Evolutionary conservation across 352 stramenopile species (phyloP), one percentile per base, ranked within the genome.

Genomic region (Phytophthora ohioensis): DNA sequence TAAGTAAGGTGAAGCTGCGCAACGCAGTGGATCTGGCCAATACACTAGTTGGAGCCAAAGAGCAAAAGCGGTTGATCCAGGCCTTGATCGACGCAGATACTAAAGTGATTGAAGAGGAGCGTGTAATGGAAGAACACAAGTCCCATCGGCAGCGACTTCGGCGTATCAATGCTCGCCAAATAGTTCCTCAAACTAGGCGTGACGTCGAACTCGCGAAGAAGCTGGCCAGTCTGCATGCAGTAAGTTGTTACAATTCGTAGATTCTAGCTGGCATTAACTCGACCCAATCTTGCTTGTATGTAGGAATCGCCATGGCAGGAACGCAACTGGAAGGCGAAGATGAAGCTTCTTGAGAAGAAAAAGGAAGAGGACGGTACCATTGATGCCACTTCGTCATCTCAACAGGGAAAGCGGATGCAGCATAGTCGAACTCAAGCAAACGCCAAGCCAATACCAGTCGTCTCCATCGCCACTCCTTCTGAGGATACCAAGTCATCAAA

Each of bases 1-100:
- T 93, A 6, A 91, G 83, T 64, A 84, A 77, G 35, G 75, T 85
- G 9, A 93, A 93, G 53, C 68, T 93, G 12, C 80, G 80, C 27
- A 93, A 92, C 47, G 85, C 85, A 0, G 83, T 92, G 5, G 85
- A 92, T 54, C 71, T 93, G 9, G 82, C 82, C 1, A 87, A 87
- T 56, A 73, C 79, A 15, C 49, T 91, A 0, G 42, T 71, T 9
- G 81, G 83, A 13, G 66, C 64, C 8, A 90, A 90, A 52, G 81
- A 94, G 56, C 82, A 94, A 62, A 91, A 90, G 41, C 76, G 79
- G 0, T 61, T 91, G 57, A 76, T 91, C 12, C 80, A 91, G 46
- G 79, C 77, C 11, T 57, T 94, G 27, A 91, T 94, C 34, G 87
- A 93, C 15, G 76, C 80, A 5, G 85, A 94, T 48, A 58, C 77